phyloP scores from a whole-genome alignment of 108 stramenopile species.

The Bacterosira constricta region DNA sequence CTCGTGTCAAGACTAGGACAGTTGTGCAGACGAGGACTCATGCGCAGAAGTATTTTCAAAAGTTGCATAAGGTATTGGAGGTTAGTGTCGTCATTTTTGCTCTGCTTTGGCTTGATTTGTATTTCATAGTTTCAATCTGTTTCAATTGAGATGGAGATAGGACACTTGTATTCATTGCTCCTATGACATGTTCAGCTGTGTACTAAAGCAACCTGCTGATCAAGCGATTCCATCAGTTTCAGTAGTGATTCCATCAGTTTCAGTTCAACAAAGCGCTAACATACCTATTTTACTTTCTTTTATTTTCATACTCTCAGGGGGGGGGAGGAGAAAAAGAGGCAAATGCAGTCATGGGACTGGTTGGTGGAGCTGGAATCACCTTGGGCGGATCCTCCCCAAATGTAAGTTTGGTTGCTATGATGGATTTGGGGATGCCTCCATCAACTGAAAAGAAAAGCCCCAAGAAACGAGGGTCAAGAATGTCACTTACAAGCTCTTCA shows the following conservation, averaged over 20 bases:
- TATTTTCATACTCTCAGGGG: not conserved
- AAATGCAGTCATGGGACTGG: not conserved
- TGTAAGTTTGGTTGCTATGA: conserved; percentile 18
- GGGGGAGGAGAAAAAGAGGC: conserved; percentile 2
- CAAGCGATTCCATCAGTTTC: too few species aligned
- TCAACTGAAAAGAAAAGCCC: conserved; percentile 6
- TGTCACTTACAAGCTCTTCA: not conserved
- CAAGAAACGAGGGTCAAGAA: conserved; percentile 1
- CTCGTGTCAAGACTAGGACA: conserved; percentile 92
- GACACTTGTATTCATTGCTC: too few species aligned
- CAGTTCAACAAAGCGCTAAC: not conserved
- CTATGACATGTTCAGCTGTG: too few species aligned
- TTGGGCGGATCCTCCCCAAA: not conserved
- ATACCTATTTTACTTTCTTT: not conserved
- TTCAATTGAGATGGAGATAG: too few species aligned
- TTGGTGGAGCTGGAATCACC: conserved; percentile 7
- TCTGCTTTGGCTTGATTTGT: too few species aligned
- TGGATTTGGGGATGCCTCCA: conserved; percentile 25
- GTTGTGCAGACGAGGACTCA: conserved; percentile 98
- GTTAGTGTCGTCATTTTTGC: conserved; percentile 4
- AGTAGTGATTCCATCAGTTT: too few species aligned
- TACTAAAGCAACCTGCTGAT: too few species aligned
- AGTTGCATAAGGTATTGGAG: conserved; percentile 81
- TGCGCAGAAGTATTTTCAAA: conserved; percentile 99
- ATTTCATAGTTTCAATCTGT: too few species aligned